Conservation (phyloP, 805 yeast genomes). For the Starmerella etchellsii region DNA sequence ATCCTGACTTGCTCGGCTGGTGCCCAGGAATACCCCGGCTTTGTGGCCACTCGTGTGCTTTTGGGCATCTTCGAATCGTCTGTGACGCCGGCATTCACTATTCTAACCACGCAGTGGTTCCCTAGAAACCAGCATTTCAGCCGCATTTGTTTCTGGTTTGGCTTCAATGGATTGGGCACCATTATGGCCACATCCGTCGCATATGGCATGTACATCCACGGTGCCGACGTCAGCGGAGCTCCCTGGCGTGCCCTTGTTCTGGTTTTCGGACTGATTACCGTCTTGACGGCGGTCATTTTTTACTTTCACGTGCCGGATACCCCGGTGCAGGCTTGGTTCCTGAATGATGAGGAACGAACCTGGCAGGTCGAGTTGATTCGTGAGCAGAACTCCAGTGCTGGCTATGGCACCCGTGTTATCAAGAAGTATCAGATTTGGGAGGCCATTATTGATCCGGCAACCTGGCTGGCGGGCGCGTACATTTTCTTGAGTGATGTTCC, state of each 20-base stretch:
- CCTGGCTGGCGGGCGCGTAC: conserved; percentile 36
- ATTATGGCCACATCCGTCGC: conserved; percentile 23
- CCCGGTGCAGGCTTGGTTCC: conserved; percentile 32
- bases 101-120: conserved; percentile 49
- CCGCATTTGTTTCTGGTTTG: conserved; percentile 34
- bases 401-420: conserved; percentile 44
- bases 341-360: conserved; percentile 33
- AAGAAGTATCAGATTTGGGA: conserved; percentile 43
- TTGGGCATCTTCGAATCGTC: conserved; percentile 41
- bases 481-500: conserved; percentile 35
- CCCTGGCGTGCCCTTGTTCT: conserved; percentile 55
- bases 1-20: conserved; percentile 39
- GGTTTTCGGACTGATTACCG: conserved; percentile 46
- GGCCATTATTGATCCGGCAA: conserved; percentile 37
- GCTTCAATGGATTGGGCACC: conserved; percentile 34
- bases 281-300: conserved; percentile 38
- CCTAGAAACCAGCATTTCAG: conserved; percentile 35
- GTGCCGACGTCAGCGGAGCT: conserved; percentile 16
- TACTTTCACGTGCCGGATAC: conserved; percentile 42
- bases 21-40: conserved; percentile 33
- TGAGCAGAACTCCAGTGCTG: conserved; percentile 35
- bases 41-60: conserved; percentile 35
- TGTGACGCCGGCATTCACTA: conserved; percentile 45
- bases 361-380: conserved; percentile 43
- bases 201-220: conserved; percentile 16